These are phyloP conservation scores for Wickerhamomyces subpelliculosus DNA, from an alignment of 805 yeast genomes.

Conservation along the genomic window DNA sequence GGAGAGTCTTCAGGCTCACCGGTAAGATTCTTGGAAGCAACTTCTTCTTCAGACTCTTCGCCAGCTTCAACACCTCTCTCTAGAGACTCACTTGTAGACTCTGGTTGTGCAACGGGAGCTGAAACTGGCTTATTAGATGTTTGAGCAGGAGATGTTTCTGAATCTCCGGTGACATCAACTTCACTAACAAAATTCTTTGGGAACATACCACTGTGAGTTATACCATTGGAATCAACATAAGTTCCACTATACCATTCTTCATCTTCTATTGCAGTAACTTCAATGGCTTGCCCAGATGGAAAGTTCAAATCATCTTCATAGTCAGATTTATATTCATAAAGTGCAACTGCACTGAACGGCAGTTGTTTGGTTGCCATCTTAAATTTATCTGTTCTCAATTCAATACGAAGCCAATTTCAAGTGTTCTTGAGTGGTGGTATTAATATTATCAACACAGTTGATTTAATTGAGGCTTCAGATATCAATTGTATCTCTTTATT, in stretches of 20 bases:
- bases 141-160: slow-evolving; percentile 1
- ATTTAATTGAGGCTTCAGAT: too few species aligned
- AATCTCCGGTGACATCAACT: slow-evolving; percentile 3
- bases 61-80: too few species aligned
- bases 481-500: neutral
- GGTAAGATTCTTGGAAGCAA: too few species aligned
- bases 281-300: slow-evolving; percentile 56
- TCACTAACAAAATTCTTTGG: slow-evolving; percentile 73
- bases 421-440: too few species aligned
- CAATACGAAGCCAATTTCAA: too few species aligned
- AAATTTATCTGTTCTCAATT: too few species aligned
- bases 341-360: slow-evolving; percentile 66
- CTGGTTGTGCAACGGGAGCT: too few species aligned
- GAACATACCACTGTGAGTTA: slow-evolving; percentile 61
- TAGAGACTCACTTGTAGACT: too few species aligned
- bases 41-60: neutral
- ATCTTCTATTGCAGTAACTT: slow-evolving; percentile 76
- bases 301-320: slow-evolving; percentile 83
- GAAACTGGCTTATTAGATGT: too few species aligned
- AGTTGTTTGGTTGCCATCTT: slow-evolving; percentile 3
- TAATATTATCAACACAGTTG: too few species aligned
- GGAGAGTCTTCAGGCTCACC: too few species aligned
- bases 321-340: slow-evolving; percentile 60
- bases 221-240: slow-evolving; percentile 38
- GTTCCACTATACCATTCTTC: slow-evolving; percentile 87